Conservation (phyloP, 306 rosid species). For the Lagenaria siceraria region DNA sequence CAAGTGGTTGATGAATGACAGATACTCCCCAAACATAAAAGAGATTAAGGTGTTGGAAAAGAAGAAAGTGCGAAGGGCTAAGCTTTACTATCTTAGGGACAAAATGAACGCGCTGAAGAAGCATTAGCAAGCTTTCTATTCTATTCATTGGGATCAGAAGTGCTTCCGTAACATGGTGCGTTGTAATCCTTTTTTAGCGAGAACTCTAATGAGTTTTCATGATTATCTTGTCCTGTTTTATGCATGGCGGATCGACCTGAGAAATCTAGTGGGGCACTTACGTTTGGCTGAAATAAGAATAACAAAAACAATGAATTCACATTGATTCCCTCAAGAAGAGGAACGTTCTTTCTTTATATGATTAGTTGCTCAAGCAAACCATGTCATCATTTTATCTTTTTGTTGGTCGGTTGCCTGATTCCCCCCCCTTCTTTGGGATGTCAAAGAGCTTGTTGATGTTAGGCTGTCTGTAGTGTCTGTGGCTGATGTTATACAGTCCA, state of each 20-base stretch:
- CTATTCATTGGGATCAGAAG: neutral
- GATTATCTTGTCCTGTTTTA: neutral
- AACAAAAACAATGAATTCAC: neutral
- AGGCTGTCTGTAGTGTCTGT: neutral
- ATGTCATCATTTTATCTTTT: neutral
- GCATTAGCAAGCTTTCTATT: conserved; percentile 14
- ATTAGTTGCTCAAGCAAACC: neutral
- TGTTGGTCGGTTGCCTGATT: neutral
- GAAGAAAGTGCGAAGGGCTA: conserved; percentile 92
- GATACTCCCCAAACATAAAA: conserved; percentile 98
- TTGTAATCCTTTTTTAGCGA: neutral
- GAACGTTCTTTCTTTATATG: neutral
- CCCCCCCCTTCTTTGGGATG: neutral
- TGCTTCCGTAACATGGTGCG: neutral
- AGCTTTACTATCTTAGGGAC: conserved; percentile 86
- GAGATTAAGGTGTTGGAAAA: conserved; percentile 92
- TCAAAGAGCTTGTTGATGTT: neutral
- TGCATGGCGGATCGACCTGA: neutral
- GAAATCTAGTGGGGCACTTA: neutral
- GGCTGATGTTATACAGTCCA: neutral
- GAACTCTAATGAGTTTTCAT: neutral
- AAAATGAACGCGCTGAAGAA: conserved; percentile 77
- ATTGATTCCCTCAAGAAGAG: neutral
- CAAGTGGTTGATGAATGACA: conserved; percentile 21
- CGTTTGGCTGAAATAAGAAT: neutral